Base-by-base conservation (phyloP, 2,329 filamentous ascomycete genomes). In the Sporothrix luriei region DNA sequence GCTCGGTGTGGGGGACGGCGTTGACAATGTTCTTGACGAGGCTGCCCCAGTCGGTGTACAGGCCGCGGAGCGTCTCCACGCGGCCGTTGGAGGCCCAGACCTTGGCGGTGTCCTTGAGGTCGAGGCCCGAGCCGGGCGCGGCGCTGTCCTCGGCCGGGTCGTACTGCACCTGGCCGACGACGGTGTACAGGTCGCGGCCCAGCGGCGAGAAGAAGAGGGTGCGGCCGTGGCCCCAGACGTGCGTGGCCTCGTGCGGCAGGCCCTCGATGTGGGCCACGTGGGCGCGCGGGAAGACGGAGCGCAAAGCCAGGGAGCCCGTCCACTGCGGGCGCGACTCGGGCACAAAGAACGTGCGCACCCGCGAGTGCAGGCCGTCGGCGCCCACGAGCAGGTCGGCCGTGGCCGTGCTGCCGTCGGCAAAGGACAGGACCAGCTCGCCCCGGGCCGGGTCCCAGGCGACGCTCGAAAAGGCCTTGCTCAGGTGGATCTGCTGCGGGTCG, bases 351-450 rank as follows among this genome's bases (percentile, higher is more conserved):
- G 76, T 76, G 14, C 79, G 77, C 29, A 84, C 79, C 2, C 79
- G 77, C 24, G 83, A 85, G 73, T 83, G 82, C 61, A 87, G 82
- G 51, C 85, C 85, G 74, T 87, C 84, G 0, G 84, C 82, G 0
- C 84, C 84, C 19, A 87, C 78, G 29, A 86, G 74, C 52, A 85
- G 75, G 72, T 87, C 83, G 0, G 82, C 83, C 0, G 75, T 74
- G 0, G 78, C 77, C 2, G 75, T 78, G 0, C 78, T 80, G 6
- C 82, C 83, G 73, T 87, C 84, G n/a, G 79, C 76, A 73, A 87
- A 87, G 33, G 74, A 74, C 0, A 86, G 74, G 0, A 80, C 75
- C 1, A 78, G 74, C 54, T 75, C 75, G n/a, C 73, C 71, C 2
- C 71, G 72, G 2, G 68, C 65, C 0, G 75, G 74, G 19, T 79